Conservation (phyloP, 2,329 filamentous ascomycete genomes). For the Phialemoniopsis sp. region DNA sequence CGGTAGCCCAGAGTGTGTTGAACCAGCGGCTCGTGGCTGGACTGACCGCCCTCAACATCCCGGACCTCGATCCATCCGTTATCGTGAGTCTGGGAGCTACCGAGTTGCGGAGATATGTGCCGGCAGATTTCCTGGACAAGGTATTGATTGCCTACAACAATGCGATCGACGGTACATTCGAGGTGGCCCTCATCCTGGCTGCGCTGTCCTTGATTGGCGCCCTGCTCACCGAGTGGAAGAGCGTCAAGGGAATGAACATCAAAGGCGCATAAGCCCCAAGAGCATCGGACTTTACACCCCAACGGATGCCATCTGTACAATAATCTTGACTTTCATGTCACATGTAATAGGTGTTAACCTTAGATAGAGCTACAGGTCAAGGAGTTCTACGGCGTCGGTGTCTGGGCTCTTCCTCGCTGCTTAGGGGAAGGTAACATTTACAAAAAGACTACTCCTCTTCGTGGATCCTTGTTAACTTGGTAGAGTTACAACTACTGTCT, state of each 20-base stretch:
- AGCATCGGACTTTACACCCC: no score
- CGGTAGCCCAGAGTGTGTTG: slow-evolving; percentile 33
- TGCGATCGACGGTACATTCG: slow-evolving; percentile 52
- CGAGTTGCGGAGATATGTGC: neutral
- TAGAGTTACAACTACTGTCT: no score
- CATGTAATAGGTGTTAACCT: no score
- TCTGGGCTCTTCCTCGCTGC: no score
- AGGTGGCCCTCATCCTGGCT: slow-evolving; percentile 50
- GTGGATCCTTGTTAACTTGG: no score
- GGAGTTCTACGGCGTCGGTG: no score
- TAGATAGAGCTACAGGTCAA: no score
- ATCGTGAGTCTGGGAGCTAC: neutral
- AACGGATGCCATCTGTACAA: no score
- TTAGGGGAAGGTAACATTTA: no score
- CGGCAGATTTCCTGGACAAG: slow-evolving; percentile 8
- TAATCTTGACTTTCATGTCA: no score
- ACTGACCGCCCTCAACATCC: slow-evolving; percentile 12
- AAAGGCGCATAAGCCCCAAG: no score
- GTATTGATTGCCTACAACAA: slow-evolving; percentile 48
- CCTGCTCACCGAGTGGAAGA: slow-evolving; percentile 53
- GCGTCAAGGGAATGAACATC: slow-evolving; percentile 21
- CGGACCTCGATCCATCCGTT: neutral
- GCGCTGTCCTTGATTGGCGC: slow-evolving; percentile 49
- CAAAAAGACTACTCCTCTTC: no score
- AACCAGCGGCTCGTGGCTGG: slow-evolving; percentile 26